A percentile compares a stretch with the other conserved stretches of the same genome.
phyloP scores from a whole-genome alignment of 148 eudicot genomes.

The Camellia lanceoleosa region DNA sequence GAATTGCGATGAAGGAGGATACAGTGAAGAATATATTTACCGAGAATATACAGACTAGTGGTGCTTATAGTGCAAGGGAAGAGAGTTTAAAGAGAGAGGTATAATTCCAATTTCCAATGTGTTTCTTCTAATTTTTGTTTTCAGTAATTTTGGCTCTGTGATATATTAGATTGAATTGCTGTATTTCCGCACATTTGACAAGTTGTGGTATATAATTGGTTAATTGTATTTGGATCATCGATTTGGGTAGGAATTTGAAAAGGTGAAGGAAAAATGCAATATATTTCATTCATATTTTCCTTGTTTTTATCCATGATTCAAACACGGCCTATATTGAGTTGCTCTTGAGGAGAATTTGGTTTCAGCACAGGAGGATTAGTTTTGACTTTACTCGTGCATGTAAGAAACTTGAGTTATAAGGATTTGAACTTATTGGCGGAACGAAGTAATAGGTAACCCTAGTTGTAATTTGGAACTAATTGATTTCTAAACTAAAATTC shows the following conservation, averaged over 20 bases:
- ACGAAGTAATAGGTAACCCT: neutral
- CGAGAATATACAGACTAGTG: slow-evolving; percentile 87
- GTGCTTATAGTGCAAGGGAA: slow-evolving; percentile 95
- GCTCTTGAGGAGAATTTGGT: neutral
- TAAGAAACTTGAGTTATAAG: neutral
- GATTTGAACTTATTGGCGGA: neutral
- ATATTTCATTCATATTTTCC: too few species aligned
- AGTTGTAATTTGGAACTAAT: neutral
- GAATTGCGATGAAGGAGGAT: slow-evolving; percentile 62
- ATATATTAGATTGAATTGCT: neutral
- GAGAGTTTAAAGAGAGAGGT: slow-evolving; percentile 92
- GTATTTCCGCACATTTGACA: neutral
- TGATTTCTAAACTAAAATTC: neutral
- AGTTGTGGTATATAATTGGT: neutral
- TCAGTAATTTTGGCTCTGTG: neutral
- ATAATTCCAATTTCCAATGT: neutral
- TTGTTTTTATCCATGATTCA: too few species aligned
- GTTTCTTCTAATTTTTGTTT: neutral
- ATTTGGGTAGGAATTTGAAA: too few species aligned
- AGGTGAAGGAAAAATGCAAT: too few species aligned
- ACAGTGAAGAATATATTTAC: slow-evolving; percentile 66
- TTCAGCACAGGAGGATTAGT: neutral
- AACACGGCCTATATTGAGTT: neutral
- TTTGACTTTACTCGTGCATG: neutral
- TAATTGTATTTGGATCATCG: too few species aligned